These are phyloP conservation scores for Tolypocladium capitatum DNA, from an alignment of 2,329 filamentous ascomycete species.

Conservation along the genomic window DNA sequence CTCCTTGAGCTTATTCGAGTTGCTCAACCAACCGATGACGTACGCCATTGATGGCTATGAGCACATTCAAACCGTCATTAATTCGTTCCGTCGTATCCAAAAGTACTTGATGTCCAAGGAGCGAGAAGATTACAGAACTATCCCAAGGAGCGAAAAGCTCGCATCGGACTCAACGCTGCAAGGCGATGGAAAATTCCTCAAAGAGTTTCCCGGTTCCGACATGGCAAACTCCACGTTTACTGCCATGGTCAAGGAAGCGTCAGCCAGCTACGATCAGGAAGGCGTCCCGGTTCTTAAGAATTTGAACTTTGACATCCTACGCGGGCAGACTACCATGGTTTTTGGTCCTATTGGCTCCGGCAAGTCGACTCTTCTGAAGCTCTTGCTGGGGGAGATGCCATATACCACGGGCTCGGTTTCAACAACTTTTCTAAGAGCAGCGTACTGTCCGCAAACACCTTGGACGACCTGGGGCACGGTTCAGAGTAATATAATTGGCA, in stretches of 20 bases:
- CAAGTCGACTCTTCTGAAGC: slow-evolving; percentile 11
- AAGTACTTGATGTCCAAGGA: slow-evolving; percentile 8
- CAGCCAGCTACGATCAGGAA: slow-evolving; percentile 4
- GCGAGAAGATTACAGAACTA: slow-evolving; percentile 4
- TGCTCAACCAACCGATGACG: slow-evolving; percentile 9
- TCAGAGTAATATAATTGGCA: slow-evolving; percentile 11
- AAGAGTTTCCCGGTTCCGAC: background rate
- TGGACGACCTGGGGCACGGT: slow-evolving; percentile 13
- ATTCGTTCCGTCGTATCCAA: slow-evolving; percentile 9
- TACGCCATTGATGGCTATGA: slow-evolving; percentile 8
- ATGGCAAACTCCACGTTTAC: background rate
- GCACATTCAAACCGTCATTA: slow-evolving; percentile 9
- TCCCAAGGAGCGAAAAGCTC: background rate
- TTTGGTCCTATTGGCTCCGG: slow-evolving; percentile 11
- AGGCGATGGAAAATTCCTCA: background rate
- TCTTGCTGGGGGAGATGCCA: slow-evolving; percentile 11
- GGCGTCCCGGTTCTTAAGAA: background rate
- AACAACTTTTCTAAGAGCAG: slow-evolving; percentile 4
- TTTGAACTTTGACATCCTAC: slow-evolving; percentile 5
- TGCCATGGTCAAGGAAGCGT: slow-evolving; percentile 1
- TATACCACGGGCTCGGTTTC: slow-evolving; percentile 4
- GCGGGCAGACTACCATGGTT: slow-evolving; percentile 10
- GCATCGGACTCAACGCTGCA: background rate
- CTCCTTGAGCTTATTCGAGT: slow-evolving; percentile 8
- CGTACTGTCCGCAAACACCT: slow-evolving; percentile 12